These are phyloP conservation scores for Candida frijolesensis DNA, from an alignment of 1,139 yeast genomes.

Conservation along the genomic window DNA sequence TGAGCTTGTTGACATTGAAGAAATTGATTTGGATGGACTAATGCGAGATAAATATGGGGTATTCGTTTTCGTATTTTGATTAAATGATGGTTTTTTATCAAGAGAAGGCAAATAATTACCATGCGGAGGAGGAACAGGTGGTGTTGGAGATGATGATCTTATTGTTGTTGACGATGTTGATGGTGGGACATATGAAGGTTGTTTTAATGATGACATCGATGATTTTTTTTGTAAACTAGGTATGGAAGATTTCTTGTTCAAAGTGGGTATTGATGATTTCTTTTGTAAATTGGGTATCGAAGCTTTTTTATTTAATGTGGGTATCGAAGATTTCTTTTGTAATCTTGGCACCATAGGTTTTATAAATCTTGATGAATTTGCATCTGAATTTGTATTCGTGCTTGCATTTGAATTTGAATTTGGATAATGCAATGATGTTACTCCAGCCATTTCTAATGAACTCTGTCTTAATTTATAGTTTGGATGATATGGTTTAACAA, in stretches of 20 bases:
- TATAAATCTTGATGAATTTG: slow-evolving; percentile 15
- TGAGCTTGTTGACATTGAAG: slow-evolving; percentile 11
- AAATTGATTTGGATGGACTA: slow-evolving; percentile 16
- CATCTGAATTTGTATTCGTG: slow-evolving; percentile 18
- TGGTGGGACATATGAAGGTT: slow-evolving; percentile 16
- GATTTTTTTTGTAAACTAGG: slow-evolving; percentile 18
- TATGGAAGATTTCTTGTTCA: slow-evolving; percentile 19
- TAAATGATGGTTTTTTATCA: slow-evolving; percentile 11
- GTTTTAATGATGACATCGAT: slow-evolving; percentile 14
- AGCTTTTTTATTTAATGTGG: slow-evolving; percentile 19
- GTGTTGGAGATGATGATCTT: slow-evolving; percentile 14
- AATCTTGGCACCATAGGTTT: slow-evolving; percentile 19
- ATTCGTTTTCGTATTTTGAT: not conserved
- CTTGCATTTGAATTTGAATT: slow-evolving; percentile 7
- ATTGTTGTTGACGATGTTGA: slow-evolving; percentile 16
- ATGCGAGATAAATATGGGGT: slow-evolving; percentile 11
- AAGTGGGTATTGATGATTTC: slow-evolving; percentile 16
- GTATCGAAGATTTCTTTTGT: slow-evolving; percentile 18
- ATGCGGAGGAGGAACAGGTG: slow-evolving; percentile 19
- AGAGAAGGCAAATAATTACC: not conserved
- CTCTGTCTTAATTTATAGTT: slow-evolving; percentile 28
- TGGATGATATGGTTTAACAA: slow-evolving; percentile 31
- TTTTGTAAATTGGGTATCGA: slow-evolving; percentile 19
- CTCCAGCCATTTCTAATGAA: slow-evolving; percentile 42
- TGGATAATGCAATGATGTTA: slow-evolving; percentile 15